A percentile compares a stretch with the other conserved stretches of the same genome.
Conservation (phyloP, 768 basidiomycete genomes). For the Lactarius deliciosus region DNA sequence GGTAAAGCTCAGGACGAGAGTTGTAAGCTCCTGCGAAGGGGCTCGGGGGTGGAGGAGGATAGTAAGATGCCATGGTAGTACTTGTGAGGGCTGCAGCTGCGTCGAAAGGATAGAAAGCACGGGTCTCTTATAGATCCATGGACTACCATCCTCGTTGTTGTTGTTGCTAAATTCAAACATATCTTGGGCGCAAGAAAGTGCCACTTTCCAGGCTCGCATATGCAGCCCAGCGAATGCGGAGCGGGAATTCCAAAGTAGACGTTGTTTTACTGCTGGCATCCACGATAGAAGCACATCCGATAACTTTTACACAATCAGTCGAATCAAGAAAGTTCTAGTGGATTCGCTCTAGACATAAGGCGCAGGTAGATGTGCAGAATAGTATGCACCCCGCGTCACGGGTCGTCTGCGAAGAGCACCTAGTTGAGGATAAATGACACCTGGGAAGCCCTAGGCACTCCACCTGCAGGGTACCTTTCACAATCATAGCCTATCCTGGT, state of each 20-base stretch:
- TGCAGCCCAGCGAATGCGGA: not conserved
- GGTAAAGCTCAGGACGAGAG: constrained; percentile 2
- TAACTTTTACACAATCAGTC: constrained; percentile 5
- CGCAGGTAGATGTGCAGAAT: not conserved
- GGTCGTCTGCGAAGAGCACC: not conserved
- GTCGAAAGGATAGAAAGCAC: not conserved
- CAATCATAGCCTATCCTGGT: constrained; percentile 22
- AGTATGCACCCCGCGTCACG: constrained; percentile 2
- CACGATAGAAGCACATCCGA: constrained; percentile 1
- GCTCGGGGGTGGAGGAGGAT: constrained; percentile 5
- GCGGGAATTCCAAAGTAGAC: not conserved
- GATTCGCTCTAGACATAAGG: constrained; percentile 2
- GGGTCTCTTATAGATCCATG: constrained; percentile 11
- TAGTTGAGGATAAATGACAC: not conserved
- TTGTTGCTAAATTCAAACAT: not conserved
- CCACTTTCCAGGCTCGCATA: not conserved
- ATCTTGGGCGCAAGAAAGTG: constrained; percentile 8
- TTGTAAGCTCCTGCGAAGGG: constrained; percentile 11
- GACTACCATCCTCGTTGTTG: not conserved
- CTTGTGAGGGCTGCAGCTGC: not conserved
- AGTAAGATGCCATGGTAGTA: constrained; percentile 17
- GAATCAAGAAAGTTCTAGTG: constrained; percentile 10
- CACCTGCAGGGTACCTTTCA: not conserved
- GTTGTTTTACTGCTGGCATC: not conserved
- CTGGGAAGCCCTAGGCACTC: not conserved